phyloP scores from a whole-genome alignment of 106 monocot genomes.

The Allium sativum region DNA sequence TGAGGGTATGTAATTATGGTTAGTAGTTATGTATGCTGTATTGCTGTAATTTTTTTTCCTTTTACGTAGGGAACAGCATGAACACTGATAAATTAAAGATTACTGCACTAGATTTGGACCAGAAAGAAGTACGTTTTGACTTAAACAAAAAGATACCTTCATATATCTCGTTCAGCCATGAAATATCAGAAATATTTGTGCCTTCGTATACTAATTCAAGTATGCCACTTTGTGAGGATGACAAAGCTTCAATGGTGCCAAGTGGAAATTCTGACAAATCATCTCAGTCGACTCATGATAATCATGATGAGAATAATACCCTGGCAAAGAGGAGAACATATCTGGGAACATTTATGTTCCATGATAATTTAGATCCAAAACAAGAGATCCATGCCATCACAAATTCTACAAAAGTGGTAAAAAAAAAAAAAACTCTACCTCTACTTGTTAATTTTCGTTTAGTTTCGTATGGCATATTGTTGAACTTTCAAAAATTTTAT shows the following conservation, averaged over 20 bases:
- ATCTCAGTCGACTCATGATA: neutral
- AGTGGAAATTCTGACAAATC: conserved; percentile 21
- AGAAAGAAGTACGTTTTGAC: conserved; percentile 10
- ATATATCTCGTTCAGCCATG: conserved; percentile 8
- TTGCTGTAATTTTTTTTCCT: neutral
- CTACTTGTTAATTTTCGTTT: neutral
- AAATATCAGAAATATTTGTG: neutral
- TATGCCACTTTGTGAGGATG: neutral
- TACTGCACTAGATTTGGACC: conserved; percentile 27
- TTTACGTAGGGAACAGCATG: conserved; percentile 19
- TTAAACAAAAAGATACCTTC: conserved; percentile 13
- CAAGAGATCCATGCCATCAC: conserved; percentile 4
- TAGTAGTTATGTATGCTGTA: neutral
- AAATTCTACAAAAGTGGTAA: conserved; percentile 14
- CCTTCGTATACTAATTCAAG: conserved; percentile 7
- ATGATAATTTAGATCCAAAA: conserved; percentile 5
- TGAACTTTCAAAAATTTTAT: too few species aligned
- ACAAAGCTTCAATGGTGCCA: conserved; percentile 3
- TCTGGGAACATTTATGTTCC: conserved; percentile 1
- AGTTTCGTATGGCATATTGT: neutral
- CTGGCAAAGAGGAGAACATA: conserved; percentile 7
- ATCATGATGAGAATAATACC: conserved; percentile 1
- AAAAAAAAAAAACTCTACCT: neutral
- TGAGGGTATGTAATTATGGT: conserved; percentile 12
- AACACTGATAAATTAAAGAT: conserved; percentile 16